A percentile compares a stretch with the other conserved stretches of the same genome.
Conservation (phyloP, 768 basidiomycete genomes). For the Mycena leptocephala region DNA sequence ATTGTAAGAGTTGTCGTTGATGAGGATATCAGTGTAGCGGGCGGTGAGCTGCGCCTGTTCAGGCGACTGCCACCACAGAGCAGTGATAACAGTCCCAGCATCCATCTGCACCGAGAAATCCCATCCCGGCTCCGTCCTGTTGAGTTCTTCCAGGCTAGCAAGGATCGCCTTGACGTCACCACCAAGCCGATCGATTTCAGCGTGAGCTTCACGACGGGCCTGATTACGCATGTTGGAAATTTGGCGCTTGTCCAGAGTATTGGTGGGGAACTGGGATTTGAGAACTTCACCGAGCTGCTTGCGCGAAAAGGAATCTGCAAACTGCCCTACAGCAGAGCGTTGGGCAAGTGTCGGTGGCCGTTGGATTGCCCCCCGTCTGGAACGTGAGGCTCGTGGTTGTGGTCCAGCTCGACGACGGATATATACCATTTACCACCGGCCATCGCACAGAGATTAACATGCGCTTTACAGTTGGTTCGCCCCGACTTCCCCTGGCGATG, state of each 20-base stretch:
- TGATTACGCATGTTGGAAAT: conserved; percentile 47
- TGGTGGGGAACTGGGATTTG: conserved; percentile 25
- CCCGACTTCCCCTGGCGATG: conserved; percentile 13
- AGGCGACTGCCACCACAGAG: conserved; percentile 53
- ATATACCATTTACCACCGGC: conserved; percentile 27
- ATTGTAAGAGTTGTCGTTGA: conserved; percentile 51
- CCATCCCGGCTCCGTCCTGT: conserved; percentile 40
- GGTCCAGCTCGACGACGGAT: conserved; percentile 30
- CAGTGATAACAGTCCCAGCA: conserved; percentile 31
- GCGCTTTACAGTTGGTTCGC: conserved; percentile 34
- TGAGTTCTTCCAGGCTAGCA: conserved; percentile 34
- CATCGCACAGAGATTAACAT: conserved; percentile 36
- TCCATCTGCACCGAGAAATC: conserved; percentile 39
- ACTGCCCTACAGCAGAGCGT: conserved; percentile 17
- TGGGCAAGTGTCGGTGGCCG: conserved; percentile 41
- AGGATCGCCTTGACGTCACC: conserved; percentile 48
- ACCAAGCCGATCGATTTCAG: conserved; percentile 41
- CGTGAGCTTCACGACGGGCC: conserved; percentile 30
- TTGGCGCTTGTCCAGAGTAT: conserved; percentile 47
- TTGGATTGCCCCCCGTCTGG: conserved; percentile 34
- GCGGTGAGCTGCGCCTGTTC: conserved; percentile 40
- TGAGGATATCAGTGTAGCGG: conserved; percentile 47
- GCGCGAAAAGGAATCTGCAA: conserved; percentile 21
- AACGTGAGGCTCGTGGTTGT: conserved; percentile 46
- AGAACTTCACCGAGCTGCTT: conserved; percentile 21